Evolutionary conservation across 2,329 filamentous ascomycete genomes (phyloP), one percentile per base, ranked within the genome.

Genomic region (Exophiala viscosa): DNA sequence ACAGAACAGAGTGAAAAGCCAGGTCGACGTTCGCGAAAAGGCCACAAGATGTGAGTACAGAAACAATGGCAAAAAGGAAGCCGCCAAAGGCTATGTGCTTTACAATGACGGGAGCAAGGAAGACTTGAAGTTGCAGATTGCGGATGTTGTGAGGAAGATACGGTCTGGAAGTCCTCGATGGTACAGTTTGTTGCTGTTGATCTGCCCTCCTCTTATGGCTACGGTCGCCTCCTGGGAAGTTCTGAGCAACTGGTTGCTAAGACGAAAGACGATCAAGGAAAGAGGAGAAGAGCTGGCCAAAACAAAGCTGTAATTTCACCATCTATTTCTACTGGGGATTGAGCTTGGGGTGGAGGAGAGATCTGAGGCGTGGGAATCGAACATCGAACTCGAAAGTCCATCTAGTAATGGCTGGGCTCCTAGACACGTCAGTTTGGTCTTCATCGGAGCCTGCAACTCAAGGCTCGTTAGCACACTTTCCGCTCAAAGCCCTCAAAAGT

Each of bases 11-110:
- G 90, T 99, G 4, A 75, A 79, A 58, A 95, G 90, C 66, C 93
- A 99, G 77, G 86, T 84, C 41, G 88, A 95, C 69, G 87, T 96
- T 55, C 77, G 83, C 60, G 82, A 87, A 63, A 97, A 97, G 78
- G 91, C 88, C 14, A 78, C 80, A 67, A 76, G 89, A 67, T 88
- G 85, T 55, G 76, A 87, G 70, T 83, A 80, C 42, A 76, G 90
- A 41, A 61, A 61, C 28, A 81, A 63, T 76, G 46, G 67, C 1
- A 66, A 71, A 40, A 83, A 82, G 3, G 64, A 68, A 38, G 53
- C 56, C 1, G 76, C 74, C 5, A 79, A 78, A 43, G 92, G 91
- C 0, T 79, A 90, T 3, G 89, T 96, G 32, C 79, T 99, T 18
- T 93, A 88, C 88, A 99, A 99, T 72, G 92, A 97, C 71, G 82